These are phyloP conservation scores for Alternaria arbusti DNA, from an alignment of 2,329 filamentous ascomycete genomes.

Conservation along the genomic window DNA sequence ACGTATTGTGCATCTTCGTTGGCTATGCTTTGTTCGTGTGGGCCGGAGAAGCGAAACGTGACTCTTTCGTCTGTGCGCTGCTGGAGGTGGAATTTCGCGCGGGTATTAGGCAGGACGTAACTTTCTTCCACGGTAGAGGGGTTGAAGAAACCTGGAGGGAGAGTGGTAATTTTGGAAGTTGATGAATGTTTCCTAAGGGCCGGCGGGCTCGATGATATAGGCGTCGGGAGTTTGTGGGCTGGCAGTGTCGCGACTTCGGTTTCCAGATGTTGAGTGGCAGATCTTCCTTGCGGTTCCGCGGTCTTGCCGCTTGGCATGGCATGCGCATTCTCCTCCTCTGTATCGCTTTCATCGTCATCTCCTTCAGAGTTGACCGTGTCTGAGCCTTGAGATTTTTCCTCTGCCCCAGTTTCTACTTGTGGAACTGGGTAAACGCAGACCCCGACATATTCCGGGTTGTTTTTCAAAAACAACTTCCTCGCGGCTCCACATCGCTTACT, in stretches of 20 bases:
- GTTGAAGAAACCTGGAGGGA: not conserved
- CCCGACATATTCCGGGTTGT: not conserved
- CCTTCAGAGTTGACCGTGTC: not conserved
- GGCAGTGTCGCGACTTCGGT: not conserved
- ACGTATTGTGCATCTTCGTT: not conserved
- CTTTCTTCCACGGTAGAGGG: not conserved
- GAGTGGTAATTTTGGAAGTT: not conserved
- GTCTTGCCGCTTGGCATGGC: not conserved
- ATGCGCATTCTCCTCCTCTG: rapidly evolving
- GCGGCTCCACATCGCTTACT: not conserved
- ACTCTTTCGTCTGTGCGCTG: not conserved
- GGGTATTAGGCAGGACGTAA: not conserved
- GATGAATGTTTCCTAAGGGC: not conserved
- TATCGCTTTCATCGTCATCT: not conserved
- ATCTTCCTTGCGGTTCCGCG: not conserved
- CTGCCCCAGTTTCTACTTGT: not conserved
- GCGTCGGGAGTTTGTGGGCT: not conserved
- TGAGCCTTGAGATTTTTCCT: not conserved
- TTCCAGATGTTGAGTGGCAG: not conserved
- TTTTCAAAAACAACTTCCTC: conserved; percentile 1
- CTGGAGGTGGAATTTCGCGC: conserved; percentile 6
- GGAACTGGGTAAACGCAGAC: not conserved
- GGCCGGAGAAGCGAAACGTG: not conserved
- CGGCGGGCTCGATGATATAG: not conserved
- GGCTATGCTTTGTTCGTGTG: not conserved